Evolutionary conservation across 2,329 filamentous ascomycete genomes (phyloP).

Genomic region (Pseudopithomyces maydicus): DNA sequence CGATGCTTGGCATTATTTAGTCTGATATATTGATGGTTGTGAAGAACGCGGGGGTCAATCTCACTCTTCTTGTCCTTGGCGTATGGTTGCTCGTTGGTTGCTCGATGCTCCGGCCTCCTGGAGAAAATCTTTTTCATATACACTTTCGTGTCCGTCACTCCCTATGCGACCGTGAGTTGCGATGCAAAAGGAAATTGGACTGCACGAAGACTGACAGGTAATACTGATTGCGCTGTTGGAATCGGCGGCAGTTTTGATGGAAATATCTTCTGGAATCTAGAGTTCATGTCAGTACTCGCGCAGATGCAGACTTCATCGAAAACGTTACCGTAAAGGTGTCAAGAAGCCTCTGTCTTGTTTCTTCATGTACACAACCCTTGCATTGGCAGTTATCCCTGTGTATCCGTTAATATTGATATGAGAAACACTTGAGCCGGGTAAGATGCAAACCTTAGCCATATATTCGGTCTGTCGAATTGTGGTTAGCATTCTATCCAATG

Average conservation of each 20-base stretch:
- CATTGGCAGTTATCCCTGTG: slow-evolving; percentile 75
- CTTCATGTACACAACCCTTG: slow-evolving; percentile 66
- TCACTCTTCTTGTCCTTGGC: slow-evolving; percentile 34
- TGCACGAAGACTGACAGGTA: slow-evolving; percentile 23
- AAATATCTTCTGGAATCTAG: slow-evolving; percentile 36
- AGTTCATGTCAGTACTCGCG: background rate
- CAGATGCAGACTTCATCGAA: background rate
- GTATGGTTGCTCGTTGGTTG: slow-evolving; percentile 39
- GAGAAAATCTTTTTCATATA: slow-evolving; percentile 70
- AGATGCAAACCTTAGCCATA: slow-evolving; percentile 37
- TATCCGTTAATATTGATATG: background rate
- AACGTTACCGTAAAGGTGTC: slow-evolving; percentile 69
- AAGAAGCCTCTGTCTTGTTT: slow-evolving; percentile 71
- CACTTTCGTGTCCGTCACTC: slow-evolving; percentile 69
- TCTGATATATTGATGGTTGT: slow-evolving; percentile 17
- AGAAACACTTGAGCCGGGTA: background rate
- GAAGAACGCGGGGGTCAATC: background rate
- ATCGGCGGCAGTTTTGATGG: slow-evolving; percentile 18
- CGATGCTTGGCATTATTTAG: slow-evolving; percentile 37
- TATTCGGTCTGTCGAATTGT: slow-evolving; percentile 41
- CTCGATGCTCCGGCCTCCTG: slow-evolving; percentile 44
- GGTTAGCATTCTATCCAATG: background rate
- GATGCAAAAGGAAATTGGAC: background rate
- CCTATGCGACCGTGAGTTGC: slow-evolving; percentile 33
- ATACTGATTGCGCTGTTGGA: slow-evolving; percentile 20